phyloP scores from a whole-genome alignment of 2,329 filamentous ascomycete species.

The Botryotinia globosa region DNA sequence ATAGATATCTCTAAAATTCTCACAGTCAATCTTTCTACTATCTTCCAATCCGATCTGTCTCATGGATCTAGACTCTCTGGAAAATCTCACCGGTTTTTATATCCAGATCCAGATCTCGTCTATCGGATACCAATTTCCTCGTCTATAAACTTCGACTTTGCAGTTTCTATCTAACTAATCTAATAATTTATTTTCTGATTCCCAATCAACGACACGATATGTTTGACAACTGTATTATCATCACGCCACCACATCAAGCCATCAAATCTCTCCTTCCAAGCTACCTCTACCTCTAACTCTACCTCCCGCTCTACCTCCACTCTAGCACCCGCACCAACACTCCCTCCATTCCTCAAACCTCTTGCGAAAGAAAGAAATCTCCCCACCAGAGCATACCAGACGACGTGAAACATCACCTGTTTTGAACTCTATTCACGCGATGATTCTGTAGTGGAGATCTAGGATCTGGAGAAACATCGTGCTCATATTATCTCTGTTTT shows the following conservation, averaged over 20 bases:
- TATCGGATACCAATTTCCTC: accelerated
- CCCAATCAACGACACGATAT: accelerated
- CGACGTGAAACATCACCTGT: not conserved
- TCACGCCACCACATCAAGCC: not conserved
- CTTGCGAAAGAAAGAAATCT: not conserved
- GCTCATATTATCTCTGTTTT: not conserved
- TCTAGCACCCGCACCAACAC: too few relatives aligned
- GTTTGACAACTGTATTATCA: not conserved
- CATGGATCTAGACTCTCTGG: too few relatives aligned
- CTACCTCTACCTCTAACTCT: too few relatives aligned
- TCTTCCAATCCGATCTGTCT: too few relatives aligned
- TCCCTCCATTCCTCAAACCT: not conserved
- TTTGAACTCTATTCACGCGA: not conserved
- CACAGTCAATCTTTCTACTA: too few relatives aligned
- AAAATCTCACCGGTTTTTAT: too few relatives aligned
- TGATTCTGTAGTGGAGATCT: too few relatives aligned
- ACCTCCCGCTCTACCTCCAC: too few relatives aligned
- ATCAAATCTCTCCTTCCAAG: too few relatives aligned
- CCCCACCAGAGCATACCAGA: not conserved
- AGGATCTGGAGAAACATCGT: not conserved
- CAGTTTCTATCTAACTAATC: not conserved
- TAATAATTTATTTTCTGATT: accelerated
- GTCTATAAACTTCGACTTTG: too few relatives aligned
- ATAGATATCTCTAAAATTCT: too few relatives aligned
- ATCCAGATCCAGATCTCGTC: too few relatives aligned